A percentile compares a stretch with the other conserved stretches of the same genome.
These are phyloP conservation scores for Rhizophora apiculata DNA, from an alignment of 345 rosid genomes.

Conservation along the genomic window DNA sequence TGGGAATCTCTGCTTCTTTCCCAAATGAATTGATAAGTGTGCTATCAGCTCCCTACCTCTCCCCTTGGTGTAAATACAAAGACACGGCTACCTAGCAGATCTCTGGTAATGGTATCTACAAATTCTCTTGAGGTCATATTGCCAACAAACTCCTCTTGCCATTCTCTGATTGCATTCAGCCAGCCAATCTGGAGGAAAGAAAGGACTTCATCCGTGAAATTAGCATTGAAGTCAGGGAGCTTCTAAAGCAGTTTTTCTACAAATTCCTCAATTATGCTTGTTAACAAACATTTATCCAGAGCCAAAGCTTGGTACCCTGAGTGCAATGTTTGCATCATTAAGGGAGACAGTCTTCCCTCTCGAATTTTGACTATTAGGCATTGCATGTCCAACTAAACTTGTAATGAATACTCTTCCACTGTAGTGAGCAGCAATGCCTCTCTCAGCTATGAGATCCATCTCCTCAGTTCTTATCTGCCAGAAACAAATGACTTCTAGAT, in stretches of 20 bases:
- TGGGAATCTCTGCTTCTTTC: slow-evolving; percentile 22
- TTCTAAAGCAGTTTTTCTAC: slow-evolving; percentile 7
- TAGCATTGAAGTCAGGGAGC: slow-evolving; percentile 27
- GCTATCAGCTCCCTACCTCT: slow-evolving; percentile 16
- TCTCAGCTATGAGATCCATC: slow-evolving; percentile 95
- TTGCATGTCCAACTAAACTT: slow-evolving; percentile 70
- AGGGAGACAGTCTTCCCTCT: slow-evolving; percentile 81
- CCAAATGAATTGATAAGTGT: slow-evolving; percentile 23
- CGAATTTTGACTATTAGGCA: slow-evolving; percentile 58
- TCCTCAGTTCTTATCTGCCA: slow-evolving; percentile 94
- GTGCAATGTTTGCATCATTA: slow-evolving; percentile 87
- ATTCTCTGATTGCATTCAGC: slow-evolving; percentile 98
- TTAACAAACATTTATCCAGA: slow-evolving; percentile 19
- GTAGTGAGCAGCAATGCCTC: slow-evolving; percentile 98
- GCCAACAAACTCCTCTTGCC: slow-evolving; percentile 99
- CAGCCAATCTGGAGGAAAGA: slow-evolving; percentile 52
- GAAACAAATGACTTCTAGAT: neutral
- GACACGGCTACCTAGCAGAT: slow-evolving; percentile 90
- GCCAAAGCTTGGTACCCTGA: slow-evolving; percentile 57
- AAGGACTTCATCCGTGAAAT: slow-evolving; percentile 19
- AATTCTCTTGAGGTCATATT: slow-evolving; percentile 99
- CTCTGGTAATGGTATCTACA: slow-evolving; percentile 89
- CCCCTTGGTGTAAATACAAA: slow-evolving; percentile 65
- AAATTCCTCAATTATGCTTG: slow-evolving; percentile 13
- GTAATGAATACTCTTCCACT: slow-evolving; percentile 79